Evolutionary conservation across 345 rosid genomes (phyloP).

Genomic region (Eucalyptus curtisii): DNA sequence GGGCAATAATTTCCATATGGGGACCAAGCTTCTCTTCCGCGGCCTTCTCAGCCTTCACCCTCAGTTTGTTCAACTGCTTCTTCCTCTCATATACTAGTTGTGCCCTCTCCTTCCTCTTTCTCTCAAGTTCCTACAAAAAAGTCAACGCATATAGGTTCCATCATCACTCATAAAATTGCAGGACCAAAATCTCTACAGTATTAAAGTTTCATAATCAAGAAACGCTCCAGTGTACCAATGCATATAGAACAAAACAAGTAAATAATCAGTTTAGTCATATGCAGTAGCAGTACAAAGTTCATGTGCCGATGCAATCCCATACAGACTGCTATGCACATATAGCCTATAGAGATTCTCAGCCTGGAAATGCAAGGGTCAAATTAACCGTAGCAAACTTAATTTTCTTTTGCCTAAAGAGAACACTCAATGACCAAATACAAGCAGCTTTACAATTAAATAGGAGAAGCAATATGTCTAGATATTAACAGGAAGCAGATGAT

Average conservation of each 20-base stretch:
- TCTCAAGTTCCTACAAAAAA: conserved; percentile 55
- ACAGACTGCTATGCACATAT: background rate
- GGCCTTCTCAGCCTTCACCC: conserved; percentile 56
- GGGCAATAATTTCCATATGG: conserved; percentile 45
- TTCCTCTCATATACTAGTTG: conserved; percentile 52
- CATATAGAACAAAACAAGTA: background rate
- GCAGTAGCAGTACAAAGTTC: background rate
- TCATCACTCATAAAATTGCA: background rate
- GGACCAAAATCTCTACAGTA: background rate
- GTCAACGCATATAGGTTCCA: background rate
- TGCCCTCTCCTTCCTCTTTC: conserved; percentile 70
- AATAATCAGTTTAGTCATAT: background rate
- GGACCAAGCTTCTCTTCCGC: conserved; percentile 74
- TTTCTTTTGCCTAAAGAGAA: background rate
- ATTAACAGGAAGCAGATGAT: background rate
- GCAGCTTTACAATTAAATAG: background rate
- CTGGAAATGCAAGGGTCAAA: background rate
- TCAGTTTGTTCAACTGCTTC: conserved; percentile 67
- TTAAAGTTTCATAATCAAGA: background rate
- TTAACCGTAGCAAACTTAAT: background rate
- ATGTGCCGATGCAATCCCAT: background rate
- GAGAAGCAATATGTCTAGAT: background rate
- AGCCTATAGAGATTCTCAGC: background rate
- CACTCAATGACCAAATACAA: background rate
- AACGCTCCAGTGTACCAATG: background rate